Base-by-base conservation (phyloP, 2,329 filamentous ascomycete genomes). In the Xylariaceae sp. region DNA sequence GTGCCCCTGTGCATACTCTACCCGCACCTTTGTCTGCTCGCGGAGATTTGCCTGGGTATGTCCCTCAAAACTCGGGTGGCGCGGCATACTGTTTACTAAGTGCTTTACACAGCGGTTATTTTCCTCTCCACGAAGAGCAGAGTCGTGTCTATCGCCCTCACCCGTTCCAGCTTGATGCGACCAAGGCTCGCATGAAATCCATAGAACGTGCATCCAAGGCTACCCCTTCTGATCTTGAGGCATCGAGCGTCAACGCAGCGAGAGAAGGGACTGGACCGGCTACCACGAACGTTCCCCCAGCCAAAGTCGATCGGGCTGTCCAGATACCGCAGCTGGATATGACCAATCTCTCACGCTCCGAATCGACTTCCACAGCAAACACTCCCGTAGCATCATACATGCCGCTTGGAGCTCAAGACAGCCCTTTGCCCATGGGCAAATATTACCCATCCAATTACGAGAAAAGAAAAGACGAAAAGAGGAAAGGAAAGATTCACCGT, bases 401-500 rank as follows among this genome's bases (percentile, higher is more conserved):
- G 26, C 78, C 80, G 6, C 76, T 75, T 21, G 80, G 79, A 2
- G 71, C 77, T 30, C 75, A 78, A 43, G 75, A 77, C 30, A 74
- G 69, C 29, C 69, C 75, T 3, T 69, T 83, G 26, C 80, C 82
- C 0, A 73, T 84, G 70, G 83, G 83, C 20, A 86, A 85, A 69
- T 86, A 86, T 62, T 84, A 86, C 53, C 83, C 83, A 0, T 79
- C 81, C 21, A 85, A 85, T 68, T 86, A 84, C 61, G 80, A 83
- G 59, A 73, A 71, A 23, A 66, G 73, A 43, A 71, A 69, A 43
- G 63, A 70, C 7, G 62, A 65, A 35, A 69, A 66, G 45, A 63
- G 51, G 37, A 58, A 53, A 50, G 46, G 50, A 33, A 61, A 67
- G 37, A 51, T 57, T 32, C 33, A 42, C 44, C 59, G 63, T 4